A percentile compares a stretch with the other conserved stretches of the same genome.
Evolutionary conservation across 192 early-diverging fungal species (phyloP).

Genomic region (Coemansia sp.): DNA sequence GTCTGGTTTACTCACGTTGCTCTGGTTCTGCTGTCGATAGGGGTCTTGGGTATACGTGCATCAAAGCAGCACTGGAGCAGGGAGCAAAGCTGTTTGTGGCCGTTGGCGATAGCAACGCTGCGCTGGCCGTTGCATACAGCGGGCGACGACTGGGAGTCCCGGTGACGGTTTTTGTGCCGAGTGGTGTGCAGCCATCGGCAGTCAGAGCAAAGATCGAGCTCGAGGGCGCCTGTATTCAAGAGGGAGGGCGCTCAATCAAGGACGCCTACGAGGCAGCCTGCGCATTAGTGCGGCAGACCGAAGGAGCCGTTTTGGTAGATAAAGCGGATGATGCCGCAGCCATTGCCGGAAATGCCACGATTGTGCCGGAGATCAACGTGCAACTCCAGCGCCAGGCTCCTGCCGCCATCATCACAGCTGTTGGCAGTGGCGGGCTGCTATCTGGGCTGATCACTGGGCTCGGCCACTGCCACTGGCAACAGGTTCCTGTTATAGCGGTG

Average conservation of each 20-base stretch:
- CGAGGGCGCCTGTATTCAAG: slow-evolving; percentile 57
- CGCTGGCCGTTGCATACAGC: slow-evolving; percentile 65
- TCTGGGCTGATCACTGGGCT: slow-evolving; percentile 67
- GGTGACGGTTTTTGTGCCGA: slow-evolving; percentile 61
- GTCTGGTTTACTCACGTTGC: not conserved
- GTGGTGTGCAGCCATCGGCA: slow-evolving; percentile 44
- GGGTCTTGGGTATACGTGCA: slow-evolving; percentile 64
- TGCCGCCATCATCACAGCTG: slow-evolving; percentile 61
- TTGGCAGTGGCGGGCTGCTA: slow-evolving; percentile 71
- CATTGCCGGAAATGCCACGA: slow-evolving; percentile 61
- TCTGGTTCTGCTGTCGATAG: slow-evolving; percentile 20
- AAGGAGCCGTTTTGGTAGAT: slow-evolving; percentile 41
- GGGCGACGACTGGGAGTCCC: slow-evolving; percentile 59
- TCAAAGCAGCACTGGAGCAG: slow-evolving; percentile 52
- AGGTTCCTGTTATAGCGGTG: slow-evolving; percentile 70
- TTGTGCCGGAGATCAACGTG: slow-evolving; percentile 62
- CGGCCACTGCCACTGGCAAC: slow-evolving; percentile 59
- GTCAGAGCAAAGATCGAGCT: slow-evolving; percentile 57
- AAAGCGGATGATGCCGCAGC: slow-evolving; percentile 56
- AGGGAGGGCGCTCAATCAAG: slow-evolving; percentile 26
- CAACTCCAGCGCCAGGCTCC: slow-evolving; percentile 60
- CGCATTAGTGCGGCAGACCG: slow-evolving; percentile 28
- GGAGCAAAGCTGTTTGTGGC: slow-evolving; percentile 56
- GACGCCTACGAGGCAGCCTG: slow-evolving; percentile 36
- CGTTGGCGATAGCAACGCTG: slow-evolving; percentile 64